Evolutionary conservation across 73 alveolate species (phyloP).

Genomic region (Paramecium caudatum): DNA sequence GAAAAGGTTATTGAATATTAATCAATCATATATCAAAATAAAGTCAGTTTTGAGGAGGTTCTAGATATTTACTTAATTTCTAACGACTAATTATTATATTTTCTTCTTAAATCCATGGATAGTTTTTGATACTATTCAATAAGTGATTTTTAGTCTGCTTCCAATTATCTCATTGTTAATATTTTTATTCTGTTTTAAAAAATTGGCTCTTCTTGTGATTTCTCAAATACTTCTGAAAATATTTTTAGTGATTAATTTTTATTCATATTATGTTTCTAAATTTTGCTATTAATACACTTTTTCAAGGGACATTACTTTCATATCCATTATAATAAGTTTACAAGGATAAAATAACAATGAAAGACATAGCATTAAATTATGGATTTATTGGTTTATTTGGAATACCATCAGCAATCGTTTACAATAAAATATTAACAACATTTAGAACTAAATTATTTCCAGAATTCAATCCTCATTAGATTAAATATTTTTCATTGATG

Average conservation of each 20-base stretch:
- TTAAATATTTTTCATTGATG: slow-evolving; percentile 59
- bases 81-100: slow-evolving; percentile 35
- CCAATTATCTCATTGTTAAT: background rate
- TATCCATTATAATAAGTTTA: background rate
- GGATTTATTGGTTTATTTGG: background rate
- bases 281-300: background rate
- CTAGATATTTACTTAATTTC: background rate
- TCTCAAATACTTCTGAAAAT: slow-evolving; percentile 21
- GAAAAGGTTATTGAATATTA: slow-evolving; percentile 47
- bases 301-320: background rate
- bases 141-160: slow-evolving; percentile 23
- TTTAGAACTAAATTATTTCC: slow-evolving; percentile 33
- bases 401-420: background rate
- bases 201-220: background rate
- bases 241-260: background rate
- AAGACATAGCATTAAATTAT: background rate
- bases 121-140: background rate
- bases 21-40: background rate
- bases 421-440: background rate
- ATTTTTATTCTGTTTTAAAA: background rate
- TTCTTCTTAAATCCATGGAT: slow-evolving; percentile 24
- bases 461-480: slow-evolving; percentile 9
- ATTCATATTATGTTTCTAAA: slow-evolving; percentile 13
- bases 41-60: slow-evolving; percentile 22
- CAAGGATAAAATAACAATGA: background rate